These are phyloP conservation scores for Cryptococcus sp. DNA, from an alignment of 1,284 basidiomycete genomes.

Conservation along the genomic window DNA sequence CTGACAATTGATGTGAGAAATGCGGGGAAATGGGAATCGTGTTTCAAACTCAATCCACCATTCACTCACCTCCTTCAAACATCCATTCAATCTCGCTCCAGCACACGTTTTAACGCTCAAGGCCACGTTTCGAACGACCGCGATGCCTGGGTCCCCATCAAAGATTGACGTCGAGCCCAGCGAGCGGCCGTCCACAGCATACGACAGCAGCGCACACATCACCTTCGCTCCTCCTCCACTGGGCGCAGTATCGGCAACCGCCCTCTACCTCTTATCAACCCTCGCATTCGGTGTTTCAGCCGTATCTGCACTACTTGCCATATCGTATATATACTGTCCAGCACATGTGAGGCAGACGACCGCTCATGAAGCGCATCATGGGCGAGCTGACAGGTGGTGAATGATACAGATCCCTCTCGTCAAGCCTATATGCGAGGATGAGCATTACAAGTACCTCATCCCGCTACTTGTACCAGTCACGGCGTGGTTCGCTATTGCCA, in stretches of 20 bases:
- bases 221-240: slow-evolving; percentile 10
- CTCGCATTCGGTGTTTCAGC: slow-evolving; percentile 9
- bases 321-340: slow-evolving; percentile 22
- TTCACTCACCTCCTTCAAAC: too few species aligned
- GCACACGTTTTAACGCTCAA: too few species aligned
- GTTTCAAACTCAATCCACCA: too few species aligned
- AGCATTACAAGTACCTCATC: slow-evolving; percentile 84
- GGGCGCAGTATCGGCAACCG: neutral
- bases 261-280: slow-evolving; percentile 13
- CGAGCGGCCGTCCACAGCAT: too few species aligned
- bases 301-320: slow-evolving; percentile 4
- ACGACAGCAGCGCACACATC: neutral
- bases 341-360: slow-evolving; percentile 3
- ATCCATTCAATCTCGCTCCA: too few species aligned
- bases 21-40: too few species aligned
- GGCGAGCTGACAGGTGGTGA: neutral
- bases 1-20: too few species aligned
- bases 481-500: slow-evolving; percentile 87
- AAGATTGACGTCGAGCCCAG: too few species aligned
- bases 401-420: slow-evolving; percentile 2
- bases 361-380: too few species aligned
- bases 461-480: slow-evolving; percentile 76
- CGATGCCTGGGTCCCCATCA: too few species aligned
- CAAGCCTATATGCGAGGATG: slow-evolving; percentile 57
- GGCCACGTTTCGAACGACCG: too few species aligned